Evolutionary conservation across 352 stramenopile species (phyloP).

Genomic region (Globisporangium radiosum): DNA sequence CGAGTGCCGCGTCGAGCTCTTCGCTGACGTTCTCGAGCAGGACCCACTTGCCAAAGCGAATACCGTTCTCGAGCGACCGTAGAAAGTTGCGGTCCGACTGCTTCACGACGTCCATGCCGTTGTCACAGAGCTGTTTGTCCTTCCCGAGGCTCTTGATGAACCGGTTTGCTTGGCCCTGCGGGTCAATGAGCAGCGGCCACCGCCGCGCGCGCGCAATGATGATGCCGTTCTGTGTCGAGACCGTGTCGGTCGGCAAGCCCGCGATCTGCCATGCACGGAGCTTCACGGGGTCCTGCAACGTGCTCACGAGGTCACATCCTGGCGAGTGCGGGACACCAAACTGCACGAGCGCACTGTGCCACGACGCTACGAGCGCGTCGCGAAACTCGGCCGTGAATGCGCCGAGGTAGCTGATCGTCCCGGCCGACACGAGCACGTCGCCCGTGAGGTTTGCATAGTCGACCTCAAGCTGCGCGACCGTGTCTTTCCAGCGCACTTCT

Average conservation of each 20-base stretch:
- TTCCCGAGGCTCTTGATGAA: constrained; percentile 89
- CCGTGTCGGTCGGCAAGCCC: constrained; percentile 76
- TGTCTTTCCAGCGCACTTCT: constrained; percentile 81
- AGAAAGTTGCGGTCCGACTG: constrained; percentile 86
- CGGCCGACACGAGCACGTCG: constrained; percentile 80
- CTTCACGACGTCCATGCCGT: constrained; percentile 91
- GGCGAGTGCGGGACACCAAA: constrained; percentile 63
- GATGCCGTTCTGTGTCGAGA: constrained; percentile 94
- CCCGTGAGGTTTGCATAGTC: constrained; percentile 78
- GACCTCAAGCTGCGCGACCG: constrained; percentile 62
- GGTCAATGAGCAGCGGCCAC: constrained; percentile 89
- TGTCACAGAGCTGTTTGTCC: constrained; percentile 80
- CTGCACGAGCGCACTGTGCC: constrained; percentile 57
- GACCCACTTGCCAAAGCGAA: constrained; percentile 90
- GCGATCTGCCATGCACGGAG: constrained; percentile 85
- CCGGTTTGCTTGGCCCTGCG: constrained; percentile 89
- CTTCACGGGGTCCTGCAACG: constrained; percentile 84
- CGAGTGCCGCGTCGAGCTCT: constrained; percentile 85
- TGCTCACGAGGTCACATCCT: constrained; percentile 84
- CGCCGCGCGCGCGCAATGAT: constrained; percentile 81
- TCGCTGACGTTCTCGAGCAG: constrained; percentile 89
- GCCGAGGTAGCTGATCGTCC: constrained; percentile 84
- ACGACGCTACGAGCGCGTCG: constrained; percentile 51
- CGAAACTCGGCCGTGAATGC: constrained; percentile 87
- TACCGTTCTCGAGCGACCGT: constrained; percentile 82